phyloP scores from a whole-genome alignment of 148 eudicot species.

The Rhododendron kiyosumense region DNA sequence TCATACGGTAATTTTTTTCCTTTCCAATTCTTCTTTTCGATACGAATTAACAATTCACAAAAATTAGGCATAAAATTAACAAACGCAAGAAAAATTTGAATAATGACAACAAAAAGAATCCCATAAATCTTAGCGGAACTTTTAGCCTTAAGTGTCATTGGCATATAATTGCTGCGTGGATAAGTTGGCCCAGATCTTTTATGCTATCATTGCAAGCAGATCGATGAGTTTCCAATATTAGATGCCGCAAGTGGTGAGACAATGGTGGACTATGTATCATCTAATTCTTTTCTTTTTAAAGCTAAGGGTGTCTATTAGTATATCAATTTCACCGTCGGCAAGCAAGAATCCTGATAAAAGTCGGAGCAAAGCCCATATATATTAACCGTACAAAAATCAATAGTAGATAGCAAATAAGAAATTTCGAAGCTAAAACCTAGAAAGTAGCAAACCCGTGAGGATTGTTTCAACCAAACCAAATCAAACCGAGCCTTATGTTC shows the following conservation, averaged over 20 bases:
- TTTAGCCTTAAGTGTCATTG: too few species aligned
- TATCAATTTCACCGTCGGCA: not conserved
- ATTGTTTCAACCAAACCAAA: too few species aligned
- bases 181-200: not conserved
- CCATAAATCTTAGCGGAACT: too few species aligned
- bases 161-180: not conserved
- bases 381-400: not conserved
- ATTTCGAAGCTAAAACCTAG: not conserved
- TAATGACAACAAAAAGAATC: too few species aligned
- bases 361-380: not conserved
- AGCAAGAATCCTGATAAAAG: not conserved
- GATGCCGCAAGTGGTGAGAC: not conserved
- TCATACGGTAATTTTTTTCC: too few species aligned
- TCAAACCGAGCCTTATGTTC: too few species aligned
- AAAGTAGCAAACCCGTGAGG: not conserved
- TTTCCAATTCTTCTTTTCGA: too few species aligned
- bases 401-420: not conserved
- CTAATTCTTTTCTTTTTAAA: not conserved
- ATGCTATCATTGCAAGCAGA: not conserved
- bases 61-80: too few species aligned
- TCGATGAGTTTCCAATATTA: not conserved
- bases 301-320: not conserved
- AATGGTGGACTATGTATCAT: not conserved
- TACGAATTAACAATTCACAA: too few species aligned
- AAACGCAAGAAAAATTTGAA: too few species aligned